Conservation (phyloP, 495 filamentous ascomycete species). For the Acidomyces sp. region DNA sequence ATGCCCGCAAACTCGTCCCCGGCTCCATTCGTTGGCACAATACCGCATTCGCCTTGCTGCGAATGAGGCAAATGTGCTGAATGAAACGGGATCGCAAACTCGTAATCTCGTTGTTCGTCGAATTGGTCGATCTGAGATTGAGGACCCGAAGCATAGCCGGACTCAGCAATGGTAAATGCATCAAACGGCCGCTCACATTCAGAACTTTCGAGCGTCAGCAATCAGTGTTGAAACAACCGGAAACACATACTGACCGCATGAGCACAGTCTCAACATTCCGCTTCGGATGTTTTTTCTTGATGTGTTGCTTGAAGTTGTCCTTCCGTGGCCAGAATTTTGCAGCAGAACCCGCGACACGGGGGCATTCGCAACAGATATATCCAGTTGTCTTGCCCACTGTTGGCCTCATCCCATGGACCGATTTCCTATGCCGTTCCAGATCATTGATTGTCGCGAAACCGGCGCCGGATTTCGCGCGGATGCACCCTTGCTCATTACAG, state of each 20-base stretch:
- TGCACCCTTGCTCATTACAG: slow-evolving; percentile 16
- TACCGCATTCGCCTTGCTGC: slow-evolving; percentile 1
- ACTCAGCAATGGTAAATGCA: slow-evolving; percentile 3
- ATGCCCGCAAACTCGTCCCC: background rate
- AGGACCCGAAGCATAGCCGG: background rate
- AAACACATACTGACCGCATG: slow-evolving; percentile 38
- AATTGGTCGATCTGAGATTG: slow-evolving; percentile 2
- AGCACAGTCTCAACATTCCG: slow-evolving; percentile 41
- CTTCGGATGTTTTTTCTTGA: slow-evolving; percentile 60
- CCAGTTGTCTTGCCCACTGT: slow-evolving; percentile 5
- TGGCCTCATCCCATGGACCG: slow-evolving; percentile 11
- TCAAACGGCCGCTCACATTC: slow-evolving; percentile 1
- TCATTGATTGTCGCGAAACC: slow-evolving; percentile 21
- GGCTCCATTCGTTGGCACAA: background rate
- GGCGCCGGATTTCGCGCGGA: slow-evolving; percentile 6
- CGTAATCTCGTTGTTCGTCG: background rate
- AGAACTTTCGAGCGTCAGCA: slow-evolving; percentile 18
- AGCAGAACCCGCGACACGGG: background rate
- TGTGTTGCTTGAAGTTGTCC: slow-evolving; percentile 86
- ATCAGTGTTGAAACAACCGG: slow-evolving; percentile 7
- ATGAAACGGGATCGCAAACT: background rate
- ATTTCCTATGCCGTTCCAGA: slow-evolving; percentile 18
- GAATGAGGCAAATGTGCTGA: background rate
- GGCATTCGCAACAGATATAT: slow-evolving; percentile 15
- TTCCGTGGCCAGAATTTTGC: slow-evolving; percentile 70